Conservation (phyloP, 1,284 basidiomycete species). For the Austropuccinia psidii region DNA sequence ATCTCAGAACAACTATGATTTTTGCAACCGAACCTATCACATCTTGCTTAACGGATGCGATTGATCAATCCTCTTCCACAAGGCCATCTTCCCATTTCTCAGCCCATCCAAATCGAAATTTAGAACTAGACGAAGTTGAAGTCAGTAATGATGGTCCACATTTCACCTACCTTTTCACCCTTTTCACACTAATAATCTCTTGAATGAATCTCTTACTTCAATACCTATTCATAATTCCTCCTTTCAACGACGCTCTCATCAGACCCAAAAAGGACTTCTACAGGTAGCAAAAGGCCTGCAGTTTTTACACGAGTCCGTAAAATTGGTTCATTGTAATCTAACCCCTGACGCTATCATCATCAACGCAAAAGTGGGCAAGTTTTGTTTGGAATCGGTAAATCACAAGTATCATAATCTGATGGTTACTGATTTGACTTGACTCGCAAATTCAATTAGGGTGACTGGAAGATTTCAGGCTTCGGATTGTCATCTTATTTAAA, state of each 20-base stretch:
- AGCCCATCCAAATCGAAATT: slow-evolving; percentile 49
- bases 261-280: slow-evolving; percentile 95
- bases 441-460: slow-evolving; percentile 59
- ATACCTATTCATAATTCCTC: slow-evolving; percentile 35
- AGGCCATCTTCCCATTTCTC: slow-evolving; percentile 51
- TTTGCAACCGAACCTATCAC: slow-evolving; percentile 88
- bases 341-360: slow-evolving; percentile 73
- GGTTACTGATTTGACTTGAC: slow-evolving; percentile 41
- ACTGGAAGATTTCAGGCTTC: slow-evolving; percentile 94
- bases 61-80: slow-evolving; percentile 53
- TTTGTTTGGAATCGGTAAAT: not conserved
- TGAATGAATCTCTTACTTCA: slow-evolving; percentile 23
- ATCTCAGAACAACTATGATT: slow-evolving; percentile 59
- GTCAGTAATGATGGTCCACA: slow-evolving; percentile 55
- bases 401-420: slow-evolving; percentile 35
- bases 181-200: not conserved
- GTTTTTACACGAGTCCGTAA: slow-evolving; percentile 85
- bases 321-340: slow-evolving; percentile 84
- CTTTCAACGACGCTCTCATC: slow-evolving; percentile 36
- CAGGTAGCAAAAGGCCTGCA: slow-evolving; percentile 87
- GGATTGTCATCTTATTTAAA: slow-evolving; percentile 74
- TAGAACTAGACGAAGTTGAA: slow-evolving; percentile 84
- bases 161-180: no score
- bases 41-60: slow-evolving; percentile 66
- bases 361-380: slow-evolving; percentile 66